Evolutionary conservation across 805 yeast species (phyloP).

Genomic region (Ogataea henricii): DNA sequence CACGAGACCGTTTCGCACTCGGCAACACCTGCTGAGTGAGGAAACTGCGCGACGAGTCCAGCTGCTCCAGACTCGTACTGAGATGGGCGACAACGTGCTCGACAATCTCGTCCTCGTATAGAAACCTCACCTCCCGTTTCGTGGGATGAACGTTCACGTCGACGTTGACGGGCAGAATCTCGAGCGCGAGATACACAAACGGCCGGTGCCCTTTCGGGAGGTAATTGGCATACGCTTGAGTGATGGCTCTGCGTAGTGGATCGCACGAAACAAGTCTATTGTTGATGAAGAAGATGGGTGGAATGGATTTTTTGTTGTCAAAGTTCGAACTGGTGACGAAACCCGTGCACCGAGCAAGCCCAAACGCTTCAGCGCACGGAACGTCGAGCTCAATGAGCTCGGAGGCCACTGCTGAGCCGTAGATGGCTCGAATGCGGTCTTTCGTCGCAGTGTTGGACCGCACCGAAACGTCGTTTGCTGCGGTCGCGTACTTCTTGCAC

Average conservation of each 20-base stretch:
- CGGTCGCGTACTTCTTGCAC: slow-evolving; percentile 78
- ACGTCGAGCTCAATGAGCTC: slow-evolving; percentile 56
- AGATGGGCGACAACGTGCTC: slow-evolving; percentile 54
- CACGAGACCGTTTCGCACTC: slow-evolving; percentile 34
- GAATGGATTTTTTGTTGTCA: slow-evolving; percentile 60
- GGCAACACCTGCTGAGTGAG: slow-evolving; percentile 60
- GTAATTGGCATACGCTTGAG: slow-evolving; percentile 59
- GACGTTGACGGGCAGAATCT: slow-evolving; percentile 64
- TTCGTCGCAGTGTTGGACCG: slow-evolving; percentile 49
- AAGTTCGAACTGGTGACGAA: slow-evolving; percentile 72
- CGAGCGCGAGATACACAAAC: slow-evolving; percentile 74
- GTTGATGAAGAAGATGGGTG: slow-evolving; percentile 83
- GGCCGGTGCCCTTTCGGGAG: slow-evolving; percentile 79
- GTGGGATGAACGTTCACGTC: slow-evolving; percentile 98
- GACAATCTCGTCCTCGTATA: slow-evolving; percentile 83
- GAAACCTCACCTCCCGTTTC: slow-evolving; percentile 84
- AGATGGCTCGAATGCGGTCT: slow-evolving; percentile 75
- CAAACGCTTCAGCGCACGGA: slow-evolving; percentile 39
- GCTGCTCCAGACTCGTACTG: slow-evolving; percentile 50
- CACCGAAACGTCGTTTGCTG: slow-evolving; percentile 65
- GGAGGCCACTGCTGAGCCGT: slow-evolving; percentile 67
- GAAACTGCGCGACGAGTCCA: slow-evolving; percentile 71
- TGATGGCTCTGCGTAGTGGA: slow-evolving; percentile 69
- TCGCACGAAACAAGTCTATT: slow-evolving; percentile 81
- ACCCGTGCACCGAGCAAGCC: slow-evolving; percentile 57